Conservation (phyloP, 2,329 filamentous ascomycete species). For the Paracoccidioides brasiliensis region DNA sequence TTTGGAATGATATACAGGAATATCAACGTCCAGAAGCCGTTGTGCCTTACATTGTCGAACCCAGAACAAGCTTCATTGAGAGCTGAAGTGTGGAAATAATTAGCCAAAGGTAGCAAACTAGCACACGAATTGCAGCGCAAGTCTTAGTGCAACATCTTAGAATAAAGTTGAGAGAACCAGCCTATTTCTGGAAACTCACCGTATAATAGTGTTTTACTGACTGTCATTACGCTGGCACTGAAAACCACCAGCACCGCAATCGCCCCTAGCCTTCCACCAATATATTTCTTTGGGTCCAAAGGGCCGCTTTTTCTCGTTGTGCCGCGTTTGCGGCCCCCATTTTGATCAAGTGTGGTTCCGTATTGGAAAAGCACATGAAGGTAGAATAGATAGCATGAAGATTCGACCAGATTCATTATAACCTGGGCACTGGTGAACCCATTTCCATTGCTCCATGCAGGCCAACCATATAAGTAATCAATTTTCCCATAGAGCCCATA, state of each 20-base stretch:
- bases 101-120: background rate
- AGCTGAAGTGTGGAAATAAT: constrained; percentile 27
- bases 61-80: constrained; percentile 48
- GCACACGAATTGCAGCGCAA: background rate
- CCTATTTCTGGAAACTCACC: constrained; percentile 35
- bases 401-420: constrained; percentile 56
- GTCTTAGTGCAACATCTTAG: background rate
- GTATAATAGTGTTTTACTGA: constrained; percentile 56
- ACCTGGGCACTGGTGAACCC: constrained; percentile 71
- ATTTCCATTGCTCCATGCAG: constrained; percentile 51
- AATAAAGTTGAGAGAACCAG: background rate
- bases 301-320: constrained; percentile 2
- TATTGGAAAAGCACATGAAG: constrained; percentile 40
- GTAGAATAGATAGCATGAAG: constrained; percentile 50
- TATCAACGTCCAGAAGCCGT: constrained; percentile 39
- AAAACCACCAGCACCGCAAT: constrained; percentile 47
- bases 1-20: constrained; percentile 54
- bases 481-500: constrained; percentile 70
- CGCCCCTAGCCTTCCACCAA: constrained; percentile 41
- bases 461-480: constrained; percentile 71
- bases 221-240: constrained; percentile 47
- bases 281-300: constrained; percentile 28
- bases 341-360: constrained; percentile 18
- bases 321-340: constrained; percentile 12
- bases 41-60: constrained; percentile 51